Percentiles rank a stretch among this genome's conserved stretches.
Conservation (phyloP, 352 stramenopile species). For the Globisporangium mamillatum region DNA sequence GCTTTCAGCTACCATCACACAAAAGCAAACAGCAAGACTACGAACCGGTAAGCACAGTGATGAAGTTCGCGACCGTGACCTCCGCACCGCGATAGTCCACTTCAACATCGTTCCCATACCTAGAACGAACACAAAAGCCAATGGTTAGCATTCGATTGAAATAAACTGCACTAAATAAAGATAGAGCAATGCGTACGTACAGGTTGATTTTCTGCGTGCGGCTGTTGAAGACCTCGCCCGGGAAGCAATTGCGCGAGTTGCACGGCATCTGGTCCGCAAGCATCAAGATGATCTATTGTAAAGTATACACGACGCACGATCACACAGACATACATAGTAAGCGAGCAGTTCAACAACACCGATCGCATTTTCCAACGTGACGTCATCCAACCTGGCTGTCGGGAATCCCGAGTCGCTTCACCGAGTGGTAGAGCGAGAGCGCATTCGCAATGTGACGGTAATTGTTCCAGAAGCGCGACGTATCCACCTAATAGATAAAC, state of each 20-base stretch:
- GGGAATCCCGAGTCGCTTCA: conserved; percentile 91
- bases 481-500: conserved; percentile 70
- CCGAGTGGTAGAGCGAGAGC: conserved; percentile 92
- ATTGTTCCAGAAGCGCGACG: conserved; percentile 97
- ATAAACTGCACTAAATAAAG: no score
- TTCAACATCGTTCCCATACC: conserved; percentile 90
- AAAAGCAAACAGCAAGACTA: neutral
- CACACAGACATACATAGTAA: neutral
- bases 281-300: conserved; percentile 92
- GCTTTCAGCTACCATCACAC: neutral
- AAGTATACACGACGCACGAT: neutral
- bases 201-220: conserved; percentile 89
- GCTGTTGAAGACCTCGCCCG: conserved; percentile 89
- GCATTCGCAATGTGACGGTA: conserved; percentile 96
- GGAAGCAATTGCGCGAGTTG: conserved; percentile 90
- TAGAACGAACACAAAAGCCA: conserved; percentile 1
- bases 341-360: neutral
- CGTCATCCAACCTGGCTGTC: conserved; percentile 85
- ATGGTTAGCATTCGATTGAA: neutral
- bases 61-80: conserved; percentile 97
- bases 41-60: conserved; percentile 89
- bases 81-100: conserved; percentile 95
- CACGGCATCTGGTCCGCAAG: conserved; percentile 96
- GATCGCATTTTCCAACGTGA: neutral
- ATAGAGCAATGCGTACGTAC: conserved; percentile 22